Base-by-base conservation (phyloP, 768 basidiomycete genomes). In the Termitomyces titanicus region DNA sequence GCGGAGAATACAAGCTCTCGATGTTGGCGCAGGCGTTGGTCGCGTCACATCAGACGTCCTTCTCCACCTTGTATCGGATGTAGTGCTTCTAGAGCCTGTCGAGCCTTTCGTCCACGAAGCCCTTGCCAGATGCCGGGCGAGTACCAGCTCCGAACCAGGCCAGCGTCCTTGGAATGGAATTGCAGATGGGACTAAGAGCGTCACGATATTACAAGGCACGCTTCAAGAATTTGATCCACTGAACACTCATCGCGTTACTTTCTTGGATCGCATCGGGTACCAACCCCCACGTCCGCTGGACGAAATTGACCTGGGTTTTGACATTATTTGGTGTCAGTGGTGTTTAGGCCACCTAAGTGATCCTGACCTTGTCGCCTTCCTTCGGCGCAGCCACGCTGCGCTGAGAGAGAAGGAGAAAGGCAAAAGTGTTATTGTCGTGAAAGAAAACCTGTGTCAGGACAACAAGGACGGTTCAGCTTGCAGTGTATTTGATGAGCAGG, bases 241-340 rank as follows among this genome's bases (percentile, higher is more conserved):
- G 5, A 72, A 70, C 37, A 73, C 73, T 4, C 75, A 79, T 55
- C 74, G 69, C 53, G 72, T 70, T 7, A 77, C 69, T 35, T 77
- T 82, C 56, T 67, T 89, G 25, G 88, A 84, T 47, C 83, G 88
- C 13, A 73, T 93, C 6, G 92, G 92, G 3, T 83, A 81, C 65
- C 71, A 71, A n/a, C 75, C 79, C 0, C 62, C 65, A 7, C 70
- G 72, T 24, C 74, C 74, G 25, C 64, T 65, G 37, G 72, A 74
- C 33, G 83, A 80, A 48, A 81, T 81, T 33, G 66, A 74, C n/a
- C 72, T 76, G 42, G 82, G 81, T 1, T 98, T 94, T 70, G 96
- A 99, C 70, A 81, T 94, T 51, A 81, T 96, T 54, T 94, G 92
- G 95, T 92, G 92, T 64, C 96, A 99, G 69, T 98, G 96, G 96